Evolutionary conservation across 2,329 filamentous ascomycete species (phyloP).

Genomic region (Ceratocystis lukuohia): DNA sequence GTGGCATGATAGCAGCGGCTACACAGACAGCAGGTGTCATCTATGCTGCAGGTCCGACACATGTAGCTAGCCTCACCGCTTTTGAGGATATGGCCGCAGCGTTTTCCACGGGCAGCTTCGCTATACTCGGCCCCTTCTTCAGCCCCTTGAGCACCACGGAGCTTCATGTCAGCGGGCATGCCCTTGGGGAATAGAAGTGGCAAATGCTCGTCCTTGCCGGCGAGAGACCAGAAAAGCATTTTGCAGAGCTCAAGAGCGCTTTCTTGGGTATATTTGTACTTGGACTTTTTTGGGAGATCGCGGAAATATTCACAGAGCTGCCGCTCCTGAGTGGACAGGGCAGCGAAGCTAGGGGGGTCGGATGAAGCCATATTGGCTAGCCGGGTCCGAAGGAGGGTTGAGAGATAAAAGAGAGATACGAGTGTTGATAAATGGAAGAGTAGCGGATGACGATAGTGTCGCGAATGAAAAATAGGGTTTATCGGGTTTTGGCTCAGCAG

Average conservation of each 20-base stretch:
- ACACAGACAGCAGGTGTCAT: conserved; percentile 92
- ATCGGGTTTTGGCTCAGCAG: no score
- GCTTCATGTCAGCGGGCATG: conserved; percentile 53
- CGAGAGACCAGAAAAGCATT: conserved; percentile 77
- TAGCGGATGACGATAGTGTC: neutral
- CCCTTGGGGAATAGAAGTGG: conserved; percentile 61
- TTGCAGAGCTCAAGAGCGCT: conserved; percentile 61
- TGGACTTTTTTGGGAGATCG: conserved; percentile 58
- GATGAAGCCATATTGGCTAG: conserved; percentile 34
- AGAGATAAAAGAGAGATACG: neutral
- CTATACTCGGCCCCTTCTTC: conserved; percentile 91
- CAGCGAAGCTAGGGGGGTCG: neutral
- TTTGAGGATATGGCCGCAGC: conserved; percentile 96
- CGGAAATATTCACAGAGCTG: conserved; percentile 74
- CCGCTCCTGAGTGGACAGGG: conserved; percentile 56
- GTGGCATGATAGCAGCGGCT: conserved; percentile 89
- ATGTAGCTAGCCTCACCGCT: conserved; percentile 84
- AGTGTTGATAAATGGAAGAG: neutral
- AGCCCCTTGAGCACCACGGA: conserved; percentile 81
- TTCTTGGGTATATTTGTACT: conserved; percentile 60
- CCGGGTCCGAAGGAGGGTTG: neutral
- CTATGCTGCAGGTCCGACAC: conserved; percentile 85
- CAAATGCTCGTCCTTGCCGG: conserved; percentile 61
- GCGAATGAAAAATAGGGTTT: no score
- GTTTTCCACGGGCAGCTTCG: conserved; percentile 76